Conservation (phyloP, 257 asterid genomes). For the Henckelia pumila region DNA sequence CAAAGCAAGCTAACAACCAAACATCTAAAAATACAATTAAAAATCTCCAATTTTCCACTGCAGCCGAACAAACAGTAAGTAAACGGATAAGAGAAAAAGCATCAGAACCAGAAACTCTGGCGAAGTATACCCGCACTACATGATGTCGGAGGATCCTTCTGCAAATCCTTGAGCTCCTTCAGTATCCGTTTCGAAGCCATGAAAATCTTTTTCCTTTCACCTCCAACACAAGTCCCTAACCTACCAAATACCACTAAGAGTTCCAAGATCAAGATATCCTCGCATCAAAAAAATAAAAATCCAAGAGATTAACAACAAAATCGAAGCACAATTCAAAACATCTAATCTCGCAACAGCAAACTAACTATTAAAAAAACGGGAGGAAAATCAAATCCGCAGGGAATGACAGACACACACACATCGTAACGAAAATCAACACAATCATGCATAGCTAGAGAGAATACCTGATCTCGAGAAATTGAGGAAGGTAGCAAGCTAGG, state of each 20-base stretch:
- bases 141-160: not conserved
- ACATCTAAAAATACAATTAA: not conserved
- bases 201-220: not conserved
- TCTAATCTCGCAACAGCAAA: not conserved
- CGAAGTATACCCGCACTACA: not conserved
- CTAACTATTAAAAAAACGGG: not conserved
- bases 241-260: not conserved
- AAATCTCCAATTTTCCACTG: not conserved
- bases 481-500: not conserved
- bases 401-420: too few relatives aligned
- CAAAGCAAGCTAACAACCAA: not conserved
- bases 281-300: not conserved
- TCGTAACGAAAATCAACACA: too few relatives aligned
- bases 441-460: not conserved
- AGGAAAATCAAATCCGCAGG: not conserved
- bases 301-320: too few relatives aligned
- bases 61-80: not conserved
- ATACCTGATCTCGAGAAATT: not conserved
- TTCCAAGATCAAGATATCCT: not conserved
- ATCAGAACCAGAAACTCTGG: not conserved
- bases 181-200: conserved; percentile 1
- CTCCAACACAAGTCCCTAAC: not conserved
- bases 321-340: too few relatives aligned
- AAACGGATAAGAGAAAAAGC: not conserved
- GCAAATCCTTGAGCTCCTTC: too few relatives aligned